Evolutionary conservation across 2,329 filamentous ascomycete genomes (phyloP), one percentile per base, ranked within the genome.

Genomic region (Xylariaceae sp.): DNA sequence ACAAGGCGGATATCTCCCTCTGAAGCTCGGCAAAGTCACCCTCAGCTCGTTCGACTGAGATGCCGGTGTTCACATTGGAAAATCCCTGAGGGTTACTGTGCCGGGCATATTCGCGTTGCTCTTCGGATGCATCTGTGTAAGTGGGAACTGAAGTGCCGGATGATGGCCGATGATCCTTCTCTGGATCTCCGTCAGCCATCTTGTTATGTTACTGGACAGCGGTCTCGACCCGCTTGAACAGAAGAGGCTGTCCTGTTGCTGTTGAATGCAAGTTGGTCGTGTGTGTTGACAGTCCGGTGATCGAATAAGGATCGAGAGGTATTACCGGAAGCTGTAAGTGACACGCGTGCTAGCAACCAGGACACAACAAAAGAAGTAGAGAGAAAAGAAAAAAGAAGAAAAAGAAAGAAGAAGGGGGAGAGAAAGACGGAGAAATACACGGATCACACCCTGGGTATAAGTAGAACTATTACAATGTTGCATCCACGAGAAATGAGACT

Each of bases 11-110:
- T 17, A 88, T 75, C 70, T 86, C 80, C 42, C 80, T 78, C 68
- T 82, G 87, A 11, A 92, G 78, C 64, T 88, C 80, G 0, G 82
- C 82, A 64, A 92, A 92, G 30, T 91, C 87, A 37, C 82, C 82
- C 72, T 89, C 83, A 49, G 88, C 88, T 55, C 82, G 81, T 60
- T 83, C 77, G 55, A 92, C 80, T 7, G 88, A 85, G 37, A 92
- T 80, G 18, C 84, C 84, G 2, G 69, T 67, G 53, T 71, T 64
- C 23, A 72, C 67, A n/a, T 68, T 69, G 4, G 76, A 74, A 56
- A 77, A 76, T 42, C 80, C 80, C 66, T 77, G 74, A 51, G 80
- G 79, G 64, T 82, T 82, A 61, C 71, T 74, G 54, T 75, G 76
- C 18, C 76, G 73, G 4, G 72, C 75, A 55, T 73, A 70, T 58